phyloP scores from a whole-genome alignment of 192 early-diverging fungal genomes.

The Tieghemiomyces parasiticus region DNA sequence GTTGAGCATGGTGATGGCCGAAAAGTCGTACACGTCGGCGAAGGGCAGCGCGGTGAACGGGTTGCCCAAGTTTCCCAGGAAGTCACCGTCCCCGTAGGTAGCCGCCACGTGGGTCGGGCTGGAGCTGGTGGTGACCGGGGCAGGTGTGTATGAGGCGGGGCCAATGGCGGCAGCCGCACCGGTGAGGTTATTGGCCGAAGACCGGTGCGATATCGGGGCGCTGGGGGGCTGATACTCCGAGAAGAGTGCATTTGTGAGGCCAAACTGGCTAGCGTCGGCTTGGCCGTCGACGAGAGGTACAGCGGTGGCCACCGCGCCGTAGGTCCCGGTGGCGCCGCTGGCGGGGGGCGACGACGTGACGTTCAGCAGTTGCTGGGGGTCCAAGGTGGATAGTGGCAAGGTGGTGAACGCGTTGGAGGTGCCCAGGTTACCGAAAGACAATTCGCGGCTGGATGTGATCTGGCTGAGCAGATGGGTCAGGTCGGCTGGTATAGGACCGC shows the following conservation, averaged over 20 bases:
- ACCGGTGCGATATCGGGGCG: no score
- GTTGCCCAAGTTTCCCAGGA: neutral
- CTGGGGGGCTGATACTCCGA: no score
- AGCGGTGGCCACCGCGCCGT: neutral
- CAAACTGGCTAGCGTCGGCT: neutral
- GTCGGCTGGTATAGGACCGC: no score
- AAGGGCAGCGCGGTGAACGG: constrained; percentile 2
- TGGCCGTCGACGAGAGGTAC: neutral
- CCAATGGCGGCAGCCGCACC: neutral
- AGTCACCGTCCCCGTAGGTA: neutral
- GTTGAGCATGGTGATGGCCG: neutral
- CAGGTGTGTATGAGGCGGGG: neutral
- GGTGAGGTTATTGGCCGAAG: neutral
- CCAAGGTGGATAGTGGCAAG: neutral
- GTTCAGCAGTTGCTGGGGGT: neutral
- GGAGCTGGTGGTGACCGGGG: neutral
- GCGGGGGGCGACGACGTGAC: no score
- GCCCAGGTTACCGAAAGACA: neutral
- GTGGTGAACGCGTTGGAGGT: neutral
- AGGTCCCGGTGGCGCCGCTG: neutral
- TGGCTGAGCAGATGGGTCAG: no score
- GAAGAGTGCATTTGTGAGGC: neutral
- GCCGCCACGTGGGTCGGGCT: no score
- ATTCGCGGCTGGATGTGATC: neutral
- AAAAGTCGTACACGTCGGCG: constrained; percentile 10